Evolutionary conservation across 129 eudicot species (phyloP).

Genomic region (Tagetes erecta): DNA sequence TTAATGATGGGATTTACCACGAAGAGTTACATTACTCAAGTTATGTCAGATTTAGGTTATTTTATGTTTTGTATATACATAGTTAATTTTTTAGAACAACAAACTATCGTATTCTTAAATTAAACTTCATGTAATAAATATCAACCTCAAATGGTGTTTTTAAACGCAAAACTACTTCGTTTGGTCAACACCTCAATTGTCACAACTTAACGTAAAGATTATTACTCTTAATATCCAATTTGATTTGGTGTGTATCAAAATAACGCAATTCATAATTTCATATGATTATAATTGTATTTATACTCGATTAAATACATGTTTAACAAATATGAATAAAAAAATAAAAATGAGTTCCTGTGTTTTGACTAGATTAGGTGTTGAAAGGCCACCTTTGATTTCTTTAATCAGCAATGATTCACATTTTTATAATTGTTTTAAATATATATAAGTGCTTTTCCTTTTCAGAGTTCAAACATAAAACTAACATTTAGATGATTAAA

Average conservation of each 20-base stretch:
- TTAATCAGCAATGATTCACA: not conserved
- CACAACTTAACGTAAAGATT: too few relatives aligned
- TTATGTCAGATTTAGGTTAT: too few relatives aligned
- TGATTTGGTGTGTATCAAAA: not conserved
- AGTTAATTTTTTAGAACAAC: too few relatives aligned
- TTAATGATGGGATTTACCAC: too few relatives aligned
- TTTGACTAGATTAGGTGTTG: constrained; percentile 12
- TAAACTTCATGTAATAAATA: too few relatives aligned
- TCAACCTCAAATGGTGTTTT: too few relatives aligned
- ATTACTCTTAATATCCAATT: not conserved
- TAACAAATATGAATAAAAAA: not conserved
- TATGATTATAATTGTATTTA: not conserved
- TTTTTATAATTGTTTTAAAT: not conserved
- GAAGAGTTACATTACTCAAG: too few relatives aligned
- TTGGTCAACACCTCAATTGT: too few relatives aligned
- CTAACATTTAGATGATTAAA: not conserved
- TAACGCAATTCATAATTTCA: not conserved
- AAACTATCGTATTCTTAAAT: too few relatives aligned
- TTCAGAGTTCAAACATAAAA: not conserved
- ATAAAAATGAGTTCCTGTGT: not conserved
- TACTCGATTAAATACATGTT: not conserved
- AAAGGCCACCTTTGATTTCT: constrained; percentile 6
- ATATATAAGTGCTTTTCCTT: not conserved
- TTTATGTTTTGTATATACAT: too few relatives aligned
- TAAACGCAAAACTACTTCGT: too few relatives aligned